These are phyloP conservation scores for Candida boidinii DNA, from an alignment of 805 yeast genomes.

Conservation along the genomic window DNA sequence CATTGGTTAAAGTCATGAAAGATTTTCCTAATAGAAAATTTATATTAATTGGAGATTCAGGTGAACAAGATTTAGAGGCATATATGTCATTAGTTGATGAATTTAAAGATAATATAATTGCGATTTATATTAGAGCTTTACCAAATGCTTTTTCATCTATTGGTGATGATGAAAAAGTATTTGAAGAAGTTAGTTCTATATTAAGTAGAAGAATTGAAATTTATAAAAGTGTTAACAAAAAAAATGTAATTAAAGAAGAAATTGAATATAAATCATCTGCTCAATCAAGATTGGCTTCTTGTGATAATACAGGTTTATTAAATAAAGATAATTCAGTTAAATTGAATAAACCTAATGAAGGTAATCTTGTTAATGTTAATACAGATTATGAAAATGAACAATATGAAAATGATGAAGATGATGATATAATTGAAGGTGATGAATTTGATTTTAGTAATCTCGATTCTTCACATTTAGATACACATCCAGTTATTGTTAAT, in stretches of 20 bases:
- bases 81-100: constrained; percentile 59
- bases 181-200: constrained; percentile 13
- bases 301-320: no score
- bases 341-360: no score
- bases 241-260: constrained; percentile 2
- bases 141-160: constrained; percentile 55
- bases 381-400: no score
- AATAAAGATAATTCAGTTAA: no score
- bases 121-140: constrained; percentile 77
- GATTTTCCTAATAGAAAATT: constrained; percentile 78
- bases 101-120: constrained; percentile 57
- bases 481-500: no score
- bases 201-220: constrained; percentile 6
- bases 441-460: no score
- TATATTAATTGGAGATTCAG: constrained; percentile 88
- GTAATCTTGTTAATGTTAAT: no score
- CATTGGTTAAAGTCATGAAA: constrained; percentile 50
- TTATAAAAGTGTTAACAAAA: not conserved
- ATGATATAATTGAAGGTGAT: no score
- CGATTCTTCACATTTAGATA: no score
- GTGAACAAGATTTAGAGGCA: constrained; percentile 92
- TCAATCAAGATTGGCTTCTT: not conserved
- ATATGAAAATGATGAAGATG: no score
- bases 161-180: constrained; percentile 26
- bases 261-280: not conserved